Evolutionary conservation across 2,329 filamentous ascomycete species (phyloP).

Genomic region (Fusarium papillatum): DNA sequence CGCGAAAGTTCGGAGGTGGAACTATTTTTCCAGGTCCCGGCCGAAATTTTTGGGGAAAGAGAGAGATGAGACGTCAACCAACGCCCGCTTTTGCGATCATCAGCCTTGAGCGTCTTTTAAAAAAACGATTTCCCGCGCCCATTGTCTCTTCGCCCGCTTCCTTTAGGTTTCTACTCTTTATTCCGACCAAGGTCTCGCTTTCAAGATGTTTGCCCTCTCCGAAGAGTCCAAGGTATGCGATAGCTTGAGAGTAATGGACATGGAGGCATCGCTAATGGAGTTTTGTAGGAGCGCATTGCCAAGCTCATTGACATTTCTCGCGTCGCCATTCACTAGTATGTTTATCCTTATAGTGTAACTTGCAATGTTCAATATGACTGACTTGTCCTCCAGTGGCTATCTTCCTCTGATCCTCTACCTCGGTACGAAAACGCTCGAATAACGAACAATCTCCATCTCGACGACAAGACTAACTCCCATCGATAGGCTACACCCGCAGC

Average conservation of each 20-base stretch:
- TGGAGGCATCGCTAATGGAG: constrained; percentile 17
- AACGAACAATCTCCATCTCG: constrained; percentile 13
- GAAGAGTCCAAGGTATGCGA: constrained; percentile 92
- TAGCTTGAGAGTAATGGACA: background rate
- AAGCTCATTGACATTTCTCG: constrained; percentile 96
- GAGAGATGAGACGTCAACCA: constrained; percentile 24
- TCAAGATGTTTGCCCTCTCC: constrained; percentile 78
- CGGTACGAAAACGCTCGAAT: constrained; percentile 67
- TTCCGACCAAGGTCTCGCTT: background rate
- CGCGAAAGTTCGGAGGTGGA: constrained; percentile 33
- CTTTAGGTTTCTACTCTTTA: background rate
- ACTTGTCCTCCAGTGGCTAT: constrained; percentile 79
- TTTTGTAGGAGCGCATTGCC: constrained; percentile 90
- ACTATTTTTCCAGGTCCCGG: constrained; percentile 42
- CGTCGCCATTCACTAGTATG: constrained; percentile 96
- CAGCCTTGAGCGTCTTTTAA: constrained; percentile 27
- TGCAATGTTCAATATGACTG: constrained; percentile 44
- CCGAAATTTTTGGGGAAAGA: constrained; percentile 41
- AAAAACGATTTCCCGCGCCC: background rate
- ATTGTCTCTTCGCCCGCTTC: background rate
- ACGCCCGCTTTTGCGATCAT: constrained; percentile 25
- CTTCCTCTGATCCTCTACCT: constrained; percentile 97
- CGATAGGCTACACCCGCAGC: constrained; percentile 90
- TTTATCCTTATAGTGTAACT: constrained; percentile 8
- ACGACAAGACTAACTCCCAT: constrained; percentile 42